A percentile compares a stretch with the other conserved stretches of the same genome.
These are phyloP conservation scores for Mucor racemosus DNA, from an alignment of 371 early-diverging fungal genomes.

Conservation along the genomic window DNA sequence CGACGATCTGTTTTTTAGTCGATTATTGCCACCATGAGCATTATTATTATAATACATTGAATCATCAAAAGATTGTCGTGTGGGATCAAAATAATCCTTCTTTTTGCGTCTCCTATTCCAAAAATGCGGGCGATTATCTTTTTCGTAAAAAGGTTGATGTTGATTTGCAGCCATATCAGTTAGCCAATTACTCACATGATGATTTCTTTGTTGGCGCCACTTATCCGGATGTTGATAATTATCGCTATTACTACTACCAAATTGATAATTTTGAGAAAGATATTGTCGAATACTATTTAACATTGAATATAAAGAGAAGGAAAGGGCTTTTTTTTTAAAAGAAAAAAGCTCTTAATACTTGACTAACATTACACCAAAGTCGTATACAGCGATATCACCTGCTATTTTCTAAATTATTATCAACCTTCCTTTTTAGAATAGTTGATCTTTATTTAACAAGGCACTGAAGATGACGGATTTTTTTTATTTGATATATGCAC, in stretches of 20 bases:
- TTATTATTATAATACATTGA: background rate
- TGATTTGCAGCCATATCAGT: constrained; percentile 3
- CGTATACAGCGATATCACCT: constrained; percentile 7
- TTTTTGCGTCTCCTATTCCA: constrained; percentile 9
- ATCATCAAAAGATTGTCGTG: background rate
- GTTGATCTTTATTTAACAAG: background rate
- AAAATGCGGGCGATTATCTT: constrained; percentile 2
- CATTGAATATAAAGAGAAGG: background rate
- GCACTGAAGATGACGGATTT: background rate
- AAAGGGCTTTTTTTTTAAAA: background rate
- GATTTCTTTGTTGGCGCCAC: constrained; percentile 12
- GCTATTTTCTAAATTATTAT: background rate
- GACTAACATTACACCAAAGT: constrained; percentile 4
- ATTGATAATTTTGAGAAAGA: background rate
- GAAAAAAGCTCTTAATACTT: background rate
- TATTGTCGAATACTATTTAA: constrained; percentile 2
- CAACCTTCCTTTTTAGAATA: background rate
- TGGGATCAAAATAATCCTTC: background rate
- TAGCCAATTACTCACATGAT: constrained; percentile 11
- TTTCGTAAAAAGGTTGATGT: constrained; percentile 3
- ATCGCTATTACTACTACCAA: background rate
- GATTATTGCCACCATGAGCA: background rate
- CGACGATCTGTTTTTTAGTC: background rate
- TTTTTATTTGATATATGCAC: background rate
- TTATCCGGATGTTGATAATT: constrained; percentile 1